Percentiles rank a stretch among this genome's conserved stretches.
Evolutionary conservation across 2,329 filamentous ascomycete genomes (phyloP).

Genomic region (Trichoderma oligosporum): DNA sequence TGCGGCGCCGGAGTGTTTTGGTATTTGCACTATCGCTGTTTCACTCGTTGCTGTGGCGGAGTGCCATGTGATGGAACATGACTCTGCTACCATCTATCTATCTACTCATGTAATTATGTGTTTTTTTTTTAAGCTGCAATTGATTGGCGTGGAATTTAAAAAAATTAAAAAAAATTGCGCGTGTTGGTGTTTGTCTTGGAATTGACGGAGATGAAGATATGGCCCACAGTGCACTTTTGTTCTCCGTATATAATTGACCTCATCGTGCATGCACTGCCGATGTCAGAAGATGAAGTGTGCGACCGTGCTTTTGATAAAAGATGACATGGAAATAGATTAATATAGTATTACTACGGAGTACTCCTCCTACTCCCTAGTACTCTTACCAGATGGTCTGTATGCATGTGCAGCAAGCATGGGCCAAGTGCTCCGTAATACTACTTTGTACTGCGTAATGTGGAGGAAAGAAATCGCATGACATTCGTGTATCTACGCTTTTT

Average conservation of each 20-base stretch:
- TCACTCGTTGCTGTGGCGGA: slow-evolving; percentile 19
- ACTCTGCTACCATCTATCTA: not conserved
- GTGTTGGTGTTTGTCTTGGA: not conserved
- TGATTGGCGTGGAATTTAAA: not conserved
- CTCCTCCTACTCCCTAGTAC: too few species aligned
- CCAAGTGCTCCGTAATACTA: not conserved
- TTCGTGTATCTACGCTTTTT: not conserved
- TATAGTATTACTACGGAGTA: not conserved
- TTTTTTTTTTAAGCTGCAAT: not conserved
- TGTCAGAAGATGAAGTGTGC: not conserved
- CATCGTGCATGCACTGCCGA: slow-evolving; percentile 16
- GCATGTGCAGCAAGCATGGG: not conserved
- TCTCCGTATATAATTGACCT: not conserved
- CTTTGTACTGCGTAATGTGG: not conserved
- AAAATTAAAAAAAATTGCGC: too few species aligned
- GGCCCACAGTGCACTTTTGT: not conserved
- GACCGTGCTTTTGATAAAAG: not conserved
- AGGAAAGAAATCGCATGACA: not conserved
- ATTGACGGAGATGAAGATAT: slow-evolving; percentile 4
- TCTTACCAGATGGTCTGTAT: too few species aligned
- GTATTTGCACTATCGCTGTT: slow-evolving; percentile 18
- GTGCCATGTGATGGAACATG: not conserved
- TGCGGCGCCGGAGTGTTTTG: slow-evolving; percentile 12
- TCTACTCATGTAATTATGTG: too few species aligned
- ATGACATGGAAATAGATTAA: not conserved